Evolutionary conservation across 1,139 yeast genomes (phyloP).

Genomic region (Hemisphaericaspora lyxosophila): DNA sequence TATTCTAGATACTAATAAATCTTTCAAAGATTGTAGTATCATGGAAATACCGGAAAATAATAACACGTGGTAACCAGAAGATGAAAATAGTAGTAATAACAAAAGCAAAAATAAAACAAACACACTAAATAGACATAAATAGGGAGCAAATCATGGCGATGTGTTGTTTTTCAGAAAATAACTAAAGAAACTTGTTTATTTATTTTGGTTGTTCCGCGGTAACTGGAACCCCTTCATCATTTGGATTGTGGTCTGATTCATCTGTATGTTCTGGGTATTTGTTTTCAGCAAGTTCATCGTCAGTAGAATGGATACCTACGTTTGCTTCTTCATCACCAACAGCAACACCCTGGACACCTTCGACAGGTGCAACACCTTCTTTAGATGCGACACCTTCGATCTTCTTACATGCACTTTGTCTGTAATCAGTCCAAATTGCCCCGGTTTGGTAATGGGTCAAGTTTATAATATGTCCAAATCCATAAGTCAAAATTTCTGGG

Average conservation of each 20-base stretch:
- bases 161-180: no score
- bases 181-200: no score
- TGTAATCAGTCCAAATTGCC: slow-evolving; percentile 10
- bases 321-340: slow-evolving; percentile 7
- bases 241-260: slow-evolving; percentile 2
- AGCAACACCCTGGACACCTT: background rate
- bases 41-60: no score
- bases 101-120: no score
- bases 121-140: no score
- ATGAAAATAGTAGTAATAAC: no score
- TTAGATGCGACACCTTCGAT: slow-evolving; percentile 4
- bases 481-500: slow-evolving; percentile 19
- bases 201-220: background rate
- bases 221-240: background rate
- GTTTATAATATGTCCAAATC: slow-evolving; percentile 6
- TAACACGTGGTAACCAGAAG: no score
- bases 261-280: slow-evolving; percentile 5
- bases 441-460: slow-evolving; percentile 11
- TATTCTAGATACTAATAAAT: no score
- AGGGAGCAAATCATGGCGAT: no score
- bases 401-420: background rate
- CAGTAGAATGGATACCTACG: slow-evolving; percentile 6
- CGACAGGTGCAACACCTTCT: slow-evolving; percentile 3
- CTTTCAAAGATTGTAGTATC: no score
- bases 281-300: slow-evolving; percentile 5